Conservation (phyloP, 148 eudicot genomes). For the Heliamphora exappendiculata region DNA sequence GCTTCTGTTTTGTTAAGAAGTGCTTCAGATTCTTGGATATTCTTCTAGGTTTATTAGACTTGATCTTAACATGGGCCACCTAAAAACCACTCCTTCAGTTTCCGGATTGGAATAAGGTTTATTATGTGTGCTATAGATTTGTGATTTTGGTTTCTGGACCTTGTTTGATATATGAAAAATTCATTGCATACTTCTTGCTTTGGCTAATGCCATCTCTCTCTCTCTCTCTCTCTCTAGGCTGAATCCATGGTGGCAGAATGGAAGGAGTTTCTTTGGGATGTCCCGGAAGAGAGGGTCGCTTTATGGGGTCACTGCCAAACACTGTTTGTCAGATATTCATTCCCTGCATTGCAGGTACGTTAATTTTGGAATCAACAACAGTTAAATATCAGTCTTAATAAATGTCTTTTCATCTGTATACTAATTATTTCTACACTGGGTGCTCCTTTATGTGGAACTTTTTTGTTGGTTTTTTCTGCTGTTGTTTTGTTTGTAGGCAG, state of each 20-base stretch:
- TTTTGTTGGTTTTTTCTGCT: constrained; percentile 3
- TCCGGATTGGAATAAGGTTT: background rate
- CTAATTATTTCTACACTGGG: background rate
- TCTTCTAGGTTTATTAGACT: background rate
- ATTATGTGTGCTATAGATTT: background rate
- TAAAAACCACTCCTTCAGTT: background rate
- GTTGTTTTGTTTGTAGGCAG: constrained; percentile 54
- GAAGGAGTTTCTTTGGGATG: constrained; percentile 99
- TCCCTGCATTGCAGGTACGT: constrained; percentile 80
- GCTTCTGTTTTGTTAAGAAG: background rate
- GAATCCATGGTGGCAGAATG: constrained; percentile 93
- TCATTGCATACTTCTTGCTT: background rate
- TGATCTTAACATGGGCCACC: background rate
- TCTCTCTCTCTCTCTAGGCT: constrained; percentile 37
- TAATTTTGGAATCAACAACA: constrained; percentile 4
- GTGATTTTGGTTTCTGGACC: background rate
- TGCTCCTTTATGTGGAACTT: background rate
- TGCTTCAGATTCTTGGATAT: background rate
- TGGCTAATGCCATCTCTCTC: background rate
- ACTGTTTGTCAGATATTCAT: constrained; percentile 68
- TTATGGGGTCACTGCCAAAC: constrained; percentile 97
- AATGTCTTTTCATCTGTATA: constrained; percentile 3
- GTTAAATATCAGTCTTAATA: constrained; percentile 1
- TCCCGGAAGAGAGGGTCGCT: constrained; percentile 88
- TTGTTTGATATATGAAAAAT: too few relatives aligned